Evolutionary conservation across 805 yeast genomes (phyloP).

Genomic region (Candida germanica): DNA sequence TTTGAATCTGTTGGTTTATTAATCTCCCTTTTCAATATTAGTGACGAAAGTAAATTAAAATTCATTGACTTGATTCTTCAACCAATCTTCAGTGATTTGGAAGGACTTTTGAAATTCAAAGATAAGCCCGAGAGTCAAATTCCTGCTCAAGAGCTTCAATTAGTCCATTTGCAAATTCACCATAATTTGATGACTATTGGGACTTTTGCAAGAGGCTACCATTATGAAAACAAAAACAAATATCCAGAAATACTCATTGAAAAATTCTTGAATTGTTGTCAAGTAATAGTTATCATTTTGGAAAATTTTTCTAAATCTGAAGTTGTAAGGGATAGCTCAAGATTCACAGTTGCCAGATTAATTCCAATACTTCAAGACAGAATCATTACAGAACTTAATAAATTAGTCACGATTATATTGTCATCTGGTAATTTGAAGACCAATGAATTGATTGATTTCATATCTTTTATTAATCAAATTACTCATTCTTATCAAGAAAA

Average conservation of each 20-base stretch:
- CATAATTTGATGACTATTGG: constrained; percentile 88
- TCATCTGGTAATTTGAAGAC: constrained; percentile 53
- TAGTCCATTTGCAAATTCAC: constrained; percentile 69
- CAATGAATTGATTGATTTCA: constrained; percentile 73
- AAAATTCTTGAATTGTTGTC: constrained; percentile 62
- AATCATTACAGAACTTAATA: constrained; percentile 51
- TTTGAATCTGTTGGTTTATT: constrained; percentile 86
- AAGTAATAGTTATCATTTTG: constrained; percentile 78
- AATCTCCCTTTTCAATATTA: constrained; percentile 44
- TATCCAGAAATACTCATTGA: constrained; percentile 37
- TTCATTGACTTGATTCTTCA: constrained; percentile 65
- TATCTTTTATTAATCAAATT: constrained; percentile 84
- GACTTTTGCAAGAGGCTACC: constrained; percentile 84
- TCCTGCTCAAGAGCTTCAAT: constrained; percentile 24
- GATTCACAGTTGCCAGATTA: constrained; percentile 84
- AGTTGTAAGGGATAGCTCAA: constrained; percentile 75
- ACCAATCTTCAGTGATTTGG: constrained; percentile 72
- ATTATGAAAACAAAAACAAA: constrained; percentile 35
- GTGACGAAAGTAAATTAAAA: constrained; percentile 31
- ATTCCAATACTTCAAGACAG: constrained; percentile 64
- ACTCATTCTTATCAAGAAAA: constrained; percentile 72
- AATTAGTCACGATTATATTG: constrained; percentile 62
- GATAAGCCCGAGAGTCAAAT: constrained; percentile 5
- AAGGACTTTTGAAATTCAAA: constrained; percentile 43
- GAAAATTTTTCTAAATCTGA: constrained; percentile 68